A percentile compares a stretch with the other conserved stretches of the same genome.
These are phyloP conservation scores for Boeremia exigua DNA, from an alignment of 2,329 filamentous ascomycete genomes.

Conservation along the genomic window DNA sequence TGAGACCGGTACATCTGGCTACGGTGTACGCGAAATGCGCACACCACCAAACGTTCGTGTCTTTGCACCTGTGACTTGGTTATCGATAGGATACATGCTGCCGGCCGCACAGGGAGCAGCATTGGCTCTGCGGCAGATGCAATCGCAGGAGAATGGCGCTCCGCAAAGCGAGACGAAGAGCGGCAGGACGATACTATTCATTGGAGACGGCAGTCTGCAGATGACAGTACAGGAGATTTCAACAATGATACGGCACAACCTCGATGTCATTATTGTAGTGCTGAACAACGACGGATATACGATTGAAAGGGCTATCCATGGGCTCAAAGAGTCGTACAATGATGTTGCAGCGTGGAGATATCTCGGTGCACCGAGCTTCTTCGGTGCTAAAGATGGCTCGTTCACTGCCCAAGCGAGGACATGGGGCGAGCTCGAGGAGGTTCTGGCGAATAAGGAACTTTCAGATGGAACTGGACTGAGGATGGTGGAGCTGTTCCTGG, in stretches of 20 bases:
- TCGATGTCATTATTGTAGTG: conserved; percentile 43
- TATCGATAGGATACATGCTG: conserved; percentile 66
- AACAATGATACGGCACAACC: conserved; percentile 45
- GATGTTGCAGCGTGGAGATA: conserved; percentile 31
- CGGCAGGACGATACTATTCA: conserved; percentile 41
- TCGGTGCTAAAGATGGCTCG: conserved; percentile 21
- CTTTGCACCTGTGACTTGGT: conserved; percentile 22
- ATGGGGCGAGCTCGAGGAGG: conserved; percentile 54
- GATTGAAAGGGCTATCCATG: conserved; percentile 51
- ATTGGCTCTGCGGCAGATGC: conserved; percentile 36
- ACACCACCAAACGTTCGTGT: conserved; percentile 17
- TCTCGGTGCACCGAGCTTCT: conserved; percentile 24
- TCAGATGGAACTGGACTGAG: conserved; percentile 48
- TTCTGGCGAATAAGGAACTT: conserved; percentile 48
- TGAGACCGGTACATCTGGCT: conserved; percentile 61
- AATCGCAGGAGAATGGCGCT: conserved; percentile 14
- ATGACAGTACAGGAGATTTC: conserved; percentile 48
- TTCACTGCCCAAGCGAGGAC: conserved; percentile 47
- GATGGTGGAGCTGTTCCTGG: conserved; percentile 53
- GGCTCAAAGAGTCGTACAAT: conserved; percentile 27
- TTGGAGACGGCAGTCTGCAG: conserved; percentile 49
- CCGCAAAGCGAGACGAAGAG: neutral
- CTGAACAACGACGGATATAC: conserved; percentile 51
- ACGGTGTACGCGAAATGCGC: conserved; percentile 20
- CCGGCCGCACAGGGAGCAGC: conserved; percentile 63